Evolutionary conservation across 2,329 filamentous ascomycete genomes (phyloP).

Genomic region (Endothia cerciana): DNA sequence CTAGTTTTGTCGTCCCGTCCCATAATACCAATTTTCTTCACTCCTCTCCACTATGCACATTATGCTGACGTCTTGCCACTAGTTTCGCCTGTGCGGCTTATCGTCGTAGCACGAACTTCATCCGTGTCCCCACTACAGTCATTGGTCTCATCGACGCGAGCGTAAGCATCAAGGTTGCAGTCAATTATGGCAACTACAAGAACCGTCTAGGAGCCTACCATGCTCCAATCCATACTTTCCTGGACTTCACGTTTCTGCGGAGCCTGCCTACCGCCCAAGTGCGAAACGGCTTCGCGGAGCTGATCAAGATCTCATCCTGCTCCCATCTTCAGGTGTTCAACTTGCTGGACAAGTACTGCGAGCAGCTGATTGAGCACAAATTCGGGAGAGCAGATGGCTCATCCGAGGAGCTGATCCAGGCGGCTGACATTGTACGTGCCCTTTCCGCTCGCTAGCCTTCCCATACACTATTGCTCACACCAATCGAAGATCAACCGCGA

Average conservation of each 20-base stretch:
- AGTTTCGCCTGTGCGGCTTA: slow-evolving; percentile 74
- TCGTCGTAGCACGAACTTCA: slow-evolving; percentile 73
- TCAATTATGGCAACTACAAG: slow-evolving; percentile 78
- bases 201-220: slow-evolving; percentile 76
- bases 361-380: slow-evolving; percentile 65
- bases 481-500: slow-evolving; percentile 61
- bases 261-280: slow-evolving; percentile 70
- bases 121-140: slow-evolving; percentile 74
- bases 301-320: slow-evolving; percentile 77
- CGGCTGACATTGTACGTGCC: slow-evolving; percentile 54
- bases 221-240: slow-evolving; percentile 71
- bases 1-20: too few relatives aligned
- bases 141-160: slow-evolving; percentile 77
- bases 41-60: background rate
- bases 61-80: slow-evolving; percentile 30
- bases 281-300: slow-evolving; percentile 73
- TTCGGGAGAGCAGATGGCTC: slow-evolving; percentile 66
- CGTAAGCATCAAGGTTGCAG: slow-evolving; percentile 77
- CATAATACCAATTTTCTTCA: background rate
- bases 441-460: background rate
- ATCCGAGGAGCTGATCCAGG: slow-evolving; percentile 57
- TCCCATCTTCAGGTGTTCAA: slow-evolving; percentile 69
- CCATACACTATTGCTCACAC: slow-evolving; percentile 26
- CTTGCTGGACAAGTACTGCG: slow-evolving; percentile 70
- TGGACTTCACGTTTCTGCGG: slow-evolving; percentile 74